Evolutionary conservation across 176 grass and related monocot species (phyloP).

Genomic region (Rhipidocladum racemiflorum): DNA sequence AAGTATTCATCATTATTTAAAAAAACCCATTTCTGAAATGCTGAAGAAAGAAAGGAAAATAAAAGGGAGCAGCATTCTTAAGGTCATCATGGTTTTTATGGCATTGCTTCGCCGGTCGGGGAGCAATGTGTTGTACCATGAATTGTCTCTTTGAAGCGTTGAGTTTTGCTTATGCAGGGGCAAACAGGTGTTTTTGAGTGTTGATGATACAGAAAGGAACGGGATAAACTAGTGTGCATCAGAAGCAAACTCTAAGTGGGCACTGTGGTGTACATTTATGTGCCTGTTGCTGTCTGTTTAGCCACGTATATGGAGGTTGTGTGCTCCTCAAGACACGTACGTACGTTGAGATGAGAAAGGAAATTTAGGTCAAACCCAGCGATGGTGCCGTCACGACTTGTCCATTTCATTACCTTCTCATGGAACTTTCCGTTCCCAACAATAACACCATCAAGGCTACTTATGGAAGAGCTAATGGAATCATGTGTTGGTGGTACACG

Average conservation of each 20-base stretch:
- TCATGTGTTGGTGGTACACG: neutral
- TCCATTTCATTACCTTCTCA: neutral
- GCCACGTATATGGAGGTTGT: slow-evolving; percentile 15
- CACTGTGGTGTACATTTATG: neutral
- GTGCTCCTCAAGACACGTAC: slow-evolving; percentile 22
- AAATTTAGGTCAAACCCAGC: neutral
- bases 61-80: neutral
- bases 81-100: neutral
- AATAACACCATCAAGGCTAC: neutral
- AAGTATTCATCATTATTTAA: too few species aligned
- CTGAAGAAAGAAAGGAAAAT: neutral
- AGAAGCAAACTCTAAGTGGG: neutral
- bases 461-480: neutral
- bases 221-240: neutral
- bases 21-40: too few species aligned
- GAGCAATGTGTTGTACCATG: neutral
- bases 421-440: neutral
- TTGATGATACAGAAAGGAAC: neutral
- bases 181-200: neutral
- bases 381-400: neutral
- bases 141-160: neutral
- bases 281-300: neutral
- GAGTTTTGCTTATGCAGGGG: neutral
- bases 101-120: neutral
- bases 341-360: neutral